A percentile compares a stretch with the other conserved stretches of the same genome.
phyloP scores from a whole-genome alignment of 345 rosid genomes.

The Rhodamnia rubescens region DNA sequence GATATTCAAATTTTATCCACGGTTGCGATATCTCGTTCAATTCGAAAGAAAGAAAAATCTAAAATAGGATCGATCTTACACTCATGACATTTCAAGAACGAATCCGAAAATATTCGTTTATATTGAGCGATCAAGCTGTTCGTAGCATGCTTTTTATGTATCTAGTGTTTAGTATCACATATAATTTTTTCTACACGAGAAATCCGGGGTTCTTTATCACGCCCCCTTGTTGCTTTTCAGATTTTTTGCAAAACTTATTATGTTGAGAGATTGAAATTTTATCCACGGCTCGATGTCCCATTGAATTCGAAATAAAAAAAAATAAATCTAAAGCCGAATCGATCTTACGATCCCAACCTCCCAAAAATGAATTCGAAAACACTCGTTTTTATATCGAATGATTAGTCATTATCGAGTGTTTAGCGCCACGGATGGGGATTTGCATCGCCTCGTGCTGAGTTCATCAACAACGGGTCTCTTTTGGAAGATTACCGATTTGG shows the following conservation, averaged over 20 bases:
- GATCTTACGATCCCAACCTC: accelerated
- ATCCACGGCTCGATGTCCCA: accelerated
- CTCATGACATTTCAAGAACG: too few species aligned
- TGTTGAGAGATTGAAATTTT: accelerated
- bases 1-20: background rate
- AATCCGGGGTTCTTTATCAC: background rate
- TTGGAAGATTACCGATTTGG: background rate
- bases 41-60: background rate
- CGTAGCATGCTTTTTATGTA: too few species aligned
- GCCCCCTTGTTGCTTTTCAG: background rate
- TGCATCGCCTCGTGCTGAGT: too few species aligned
- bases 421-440: too few species aligned
- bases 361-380: accelerated
- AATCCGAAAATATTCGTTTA: too few species aligned
- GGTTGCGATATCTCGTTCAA: accelerated
- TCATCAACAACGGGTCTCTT: accelerated
- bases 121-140: too few species aligned
- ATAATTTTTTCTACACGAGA: background rate
- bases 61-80: background rate
- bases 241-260: accelerated
- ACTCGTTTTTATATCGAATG: accelerated
- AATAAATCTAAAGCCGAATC: accelerated
- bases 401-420: too few species aligned
- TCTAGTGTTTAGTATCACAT: too few species aligned
- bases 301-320: background rate